A percentile compares a stretch with the other conserved stretches of the same genome.
Conservation (phyloP, 1,284 basidiomycete species). For the Rhodotorula sp. region DNA sequence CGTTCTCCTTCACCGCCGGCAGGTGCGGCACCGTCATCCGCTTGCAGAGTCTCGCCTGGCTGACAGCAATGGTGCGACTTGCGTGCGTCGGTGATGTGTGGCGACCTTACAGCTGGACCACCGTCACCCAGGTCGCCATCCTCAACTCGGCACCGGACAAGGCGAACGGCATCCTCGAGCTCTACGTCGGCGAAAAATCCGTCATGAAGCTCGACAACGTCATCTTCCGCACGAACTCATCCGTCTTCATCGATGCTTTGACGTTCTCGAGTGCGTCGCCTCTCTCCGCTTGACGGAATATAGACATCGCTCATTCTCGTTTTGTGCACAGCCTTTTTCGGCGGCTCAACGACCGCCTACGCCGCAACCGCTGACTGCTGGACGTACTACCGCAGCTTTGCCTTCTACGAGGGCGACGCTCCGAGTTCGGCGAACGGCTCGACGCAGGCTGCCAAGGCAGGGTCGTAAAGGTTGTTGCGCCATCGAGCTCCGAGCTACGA, state of each 20-base stretch:
- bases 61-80: too few relatives aligned
- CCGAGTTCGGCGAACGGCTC: background rate
- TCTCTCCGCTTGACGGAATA: too few relatives aligned
- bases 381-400: slow-evolving; percentile 29
- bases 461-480: background rate
- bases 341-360: slow-evolving; percentile 27
- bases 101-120: slow-evolving; percentile 19
- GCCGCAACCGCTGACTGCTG: slow-evolving; percentile 21
- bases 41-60: too few relatives aligned
- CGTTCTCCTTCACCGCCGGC: slow-evolving; percentile 14
- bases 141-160: slow-evolving; percentile 14
- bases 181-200: slow-evolving; percentile 10
- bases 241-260: slow-evolving; percentile 8
- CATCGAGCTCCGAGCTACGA: too few relatives aligned
- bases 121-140: slow-evolving; percentile 22
- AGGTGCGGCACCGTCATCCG: background rate
- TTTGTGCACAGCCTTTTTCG: slow-evolving; percentile 33
- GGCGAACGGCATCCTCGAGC: slow-evolving; percentile 21
- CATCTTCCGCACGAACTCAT: slow-evolving; percentile 18
- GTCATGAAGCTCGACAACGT: slow-evolving; percentile 14
- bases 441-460: slow-evolving; percentile 2
- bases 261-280: slow-evolving; percentile 1
- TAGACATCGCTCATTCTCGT: too few relatives aligned
- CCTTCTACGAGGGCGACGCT: slow-evolving; percentile 21
- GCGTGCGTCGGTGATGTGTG: too few relatives aligned